A percentile compares a stretch with the other conserved stretches of the same genome.
phyloP scores from a whole-genome alignment of 345 rosid genomes.

The Citrus mangshanensis region DNA sequence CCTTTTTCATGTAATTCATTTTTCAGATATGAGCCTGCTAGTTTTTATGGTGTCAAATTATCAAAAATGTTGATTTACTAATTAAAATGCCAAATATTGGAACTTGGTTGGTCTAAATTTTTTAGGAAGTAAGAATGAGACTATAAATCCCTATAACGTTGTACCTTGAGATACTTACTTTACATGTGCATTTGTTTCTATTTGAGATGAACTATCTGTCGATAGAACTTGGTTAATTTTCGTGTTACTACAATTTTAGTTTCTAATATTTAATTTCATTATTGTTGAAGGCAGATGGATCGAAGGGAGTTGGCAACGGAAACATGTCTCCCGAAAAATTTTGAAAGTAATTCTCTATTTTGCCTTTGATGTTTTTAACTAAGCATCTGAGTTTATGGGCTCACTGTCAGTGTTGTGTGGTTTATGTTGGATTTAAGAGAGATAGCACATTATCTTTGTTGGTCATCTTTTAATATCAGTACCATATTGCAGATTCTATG shows the following conservation, averaged over 20 bases:
- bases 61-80: neutral
- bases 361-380: slow-evolving; percentile 15
- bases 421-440: neutral
- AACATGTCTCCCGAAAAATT: slow-evolving; percentile 14
- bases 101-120: neutral
- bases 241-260: slow-evolving; percentile 7
- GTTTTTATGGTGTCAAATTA: neutral
- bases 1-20: neutral
- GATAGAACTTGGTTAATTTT: slow-evolving; percentile 3
- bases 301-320: slow-evolving; percentile 36
- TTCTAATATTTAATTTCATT: slow-evolving; percentile 30
- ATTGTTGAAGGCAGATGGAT: slow-evolving; percentile 82
- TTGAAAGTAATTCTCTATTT: slow-evolving; percentile 42
- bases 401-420: neutral
- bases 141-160: neutral
- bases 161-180: neutral
- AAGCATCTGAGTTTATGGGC: neutral
- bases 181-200: neutral
- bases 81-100: neutral
- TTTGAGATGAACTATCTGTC: neutral
- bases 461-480: neutral
- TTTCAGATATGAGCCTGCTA: neutral
- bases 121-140: neutral
- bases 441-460: neutral
- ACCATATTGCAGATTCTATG: slow-evolving; percentile 36